Evolutionary conservation across 176 grass and related monocot species (phyloP), one percentile per base, ranked within the genome.

Genomic region (Paspalum notatum): DNA sequence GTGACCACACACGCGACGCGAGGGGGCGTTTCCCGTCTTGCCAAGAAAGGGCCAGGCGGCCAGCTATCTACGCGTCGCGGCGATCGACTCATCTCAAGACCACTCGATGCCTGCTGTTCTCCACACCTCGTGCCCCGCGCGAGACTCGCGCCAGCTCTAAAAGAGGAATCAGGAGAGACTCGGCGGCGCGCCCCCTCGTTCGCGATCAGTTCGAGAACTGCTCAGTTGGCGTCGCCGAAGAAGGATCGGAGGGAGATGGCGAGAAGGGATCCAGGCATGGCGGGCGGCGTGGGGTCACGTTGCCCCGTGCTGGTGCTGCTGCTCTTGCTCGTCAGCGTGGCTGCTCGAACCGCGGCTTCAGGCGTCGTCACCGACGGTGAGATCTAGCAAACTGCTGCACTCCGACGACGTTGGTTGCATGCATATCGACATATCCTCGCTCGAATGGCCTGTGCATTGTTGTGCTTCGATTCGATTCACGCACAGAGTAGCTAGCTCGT

Each of bases 351-450:
- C 32, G 32, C 27, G 20, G 86, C 52, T 51, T 83, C 51, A 12
- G 68, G 68, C 68, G 50, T 68, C 59, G 27, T 83, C 80, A 79
- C 59, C 50, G 80, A 88, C 6, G 80, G 86, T 83, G 69, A 83
- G 86, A 42, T 68, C 57, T 27, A n/a, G 46, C 14, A 38, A 47
- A 47, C 66, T 47, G n/a, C 8, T 9, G 15, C 15, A 50, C 45
- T 71, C 24, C 25, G 17, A 25, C 22, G 42, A 25, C 22, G 42
- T 68, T 45, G n/a, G 22, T 14, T 47, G 12, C 43, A 1, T 44
- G 9, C 18, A 22, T 43, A 3, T 24, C 20, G 1, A 13, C 9
- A 16, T 45, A 71, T 50, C 68, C 68, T 71, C 0, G 68, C 14
- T 27, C 8, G 45, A 50, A 26, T 21, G 57, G 12, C 41, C 16